phyloP scores from a whole-genome alignment of 768 basidiomycete species.

The Cyathus striatus region DNA sequence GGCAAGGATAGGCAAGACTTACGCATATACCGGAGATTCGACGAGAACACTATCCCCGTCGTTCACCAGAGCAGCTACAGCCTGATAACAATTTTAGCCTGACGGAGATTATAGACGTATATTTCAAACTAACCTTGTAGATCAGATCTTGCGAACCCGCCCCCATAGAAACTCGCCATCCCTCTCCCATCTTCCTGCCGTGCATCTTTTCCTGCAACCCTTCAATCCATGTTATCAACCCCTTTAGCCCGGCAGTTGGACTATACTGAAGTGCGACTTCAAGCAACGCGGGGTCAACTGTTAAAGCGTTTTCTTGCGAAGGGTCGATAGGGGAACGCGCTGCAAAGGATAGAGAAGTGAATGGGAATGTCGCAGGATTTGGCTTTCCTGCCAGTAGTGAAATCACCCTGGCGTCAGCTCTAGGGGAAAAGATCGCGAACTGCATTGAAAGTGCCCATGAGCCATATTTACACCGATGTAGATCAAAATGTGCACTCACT shows the following conservation, averaged over 20 bases:
- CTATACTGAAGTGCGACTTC: conserved; percentile 71
- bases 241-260: conserved; percentile 61
- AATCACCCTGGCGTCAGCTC: conserved; percentile 76
- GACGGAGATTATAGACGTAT: neutral
- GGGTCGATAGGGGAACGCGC: conserved; percentile 45
- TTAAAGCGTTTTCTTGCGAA: conserved; percentile 40
- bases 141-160: conserved; percentile 87
- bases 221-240: conserved; percentile 63
- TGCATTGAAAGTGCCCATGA: conserved; percentile 15
- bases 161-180: conserved; percentile 77
- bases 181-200: conserved; percentile 50
- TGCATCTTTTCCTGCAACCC: conserved; percentile 72
- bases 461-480: neutral
- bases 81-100: conserved; percentile 36
- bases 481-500: conserved; percentile 34
- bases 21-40: conserved; percentile 81
- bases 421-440: conserved; percentile 70
- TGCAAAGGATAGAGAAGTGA: conserved; percentile 71
- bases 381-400: conserved; percentile 90
- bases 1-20: conserved; percentile 14
- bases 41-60: conserved; percentile 78
- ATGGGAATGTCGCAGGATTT: conserved; percentile 86
- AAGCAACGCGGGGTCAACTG: conserved; percentile 55
- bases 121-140: conserved; percentile 58
- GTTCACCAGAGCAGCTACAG: conserved; percentile 64